Conservation (phyloP, 495 filamentous ascomycete species). For the Sordaria brevicollis region DNA sequence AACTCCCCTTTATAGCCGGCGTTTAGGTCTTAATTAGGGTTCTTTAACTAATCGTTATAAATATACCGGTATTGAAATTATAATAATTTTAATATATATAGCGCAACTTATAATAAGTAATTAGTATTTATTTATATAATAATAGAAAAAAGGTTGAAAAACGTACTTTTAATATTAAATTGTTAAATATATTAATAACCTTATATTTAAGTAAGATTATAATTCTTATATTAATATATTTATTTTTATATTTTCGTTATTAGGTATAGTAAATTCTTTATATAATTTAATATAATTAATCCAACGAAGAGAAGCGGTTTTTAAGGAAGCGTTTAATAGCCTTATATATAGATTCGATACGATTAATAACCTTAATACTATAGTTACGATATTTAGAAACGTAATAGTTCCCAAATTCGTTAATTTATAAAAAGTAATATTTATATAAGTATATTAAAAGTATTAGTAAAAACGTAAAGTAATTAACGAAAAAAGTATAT, state of each 20-base stretch:
- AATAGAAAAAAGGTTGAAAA: background rate
- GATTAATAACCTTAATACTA: background rate
- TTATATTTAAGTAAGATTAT: background rate
- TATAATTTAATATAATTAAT: background rate
- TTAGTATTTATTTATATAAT: background rate
- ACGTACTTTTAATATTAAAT: background rate
- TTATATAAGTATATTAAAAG: background rate
- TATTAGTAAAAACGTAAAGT: background rate
- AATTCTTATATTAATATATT: background rate
- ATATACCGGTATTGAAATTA: too few relatives aligned
- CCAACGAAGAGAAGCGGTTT: background rate
- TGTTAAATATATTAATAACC: background rate
- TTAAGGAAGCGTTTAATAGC: background rate
- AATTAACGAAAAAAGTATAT: background rate
- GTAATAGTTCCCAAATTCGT: background rate
- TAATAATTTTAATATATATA: background rate
- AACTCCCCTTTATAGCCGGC: too few relatives aligned
- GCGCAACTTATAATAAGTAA: background rate
- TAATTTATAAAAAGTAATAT: too few relatives aligned
- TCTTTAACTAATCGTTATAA: too few relatives aligned
- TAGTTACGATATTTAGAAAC: background rate
- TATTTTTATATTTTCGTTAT: background rate
- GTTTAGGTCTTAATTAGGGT: too few relatives aligned
- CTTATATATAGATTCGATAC: background rate
- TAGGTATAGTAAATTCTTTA: background rate